Base-by-base conservation (phyloP, 345 rosid genomes). In the Eucalyptus paniculata region DNA sequence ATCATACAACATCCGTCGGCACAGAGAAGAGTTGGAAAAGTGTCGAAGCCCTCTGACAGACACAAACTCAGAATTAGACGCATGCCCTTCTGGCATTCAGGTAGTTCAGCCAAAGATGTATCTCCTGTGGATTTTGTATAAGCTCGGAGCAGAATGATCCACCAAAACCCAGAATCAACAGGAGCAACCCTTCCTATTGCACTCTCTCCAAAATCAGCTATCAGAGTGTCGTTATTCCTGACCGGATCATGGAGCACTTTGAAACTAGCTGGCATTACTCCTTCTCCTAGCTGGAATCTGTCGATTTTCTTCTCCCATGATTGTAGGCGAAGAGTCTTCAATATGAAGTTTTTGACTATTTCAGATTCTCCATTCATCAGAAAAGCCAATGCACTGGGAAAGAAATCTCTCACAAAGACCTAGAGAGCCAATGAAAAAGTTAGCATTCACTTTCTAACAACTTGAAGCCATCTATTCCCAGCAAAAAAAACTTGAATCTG, bases 1-100 rank as follows among this genome's bases (percentile, higher is more conserved):
- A 97, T 96, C 99, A 97, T 97, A 93, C 98, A 94, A 94, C 99
- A 97, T 87, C 99, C 99, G 90, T 97, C 99, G 45, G 99, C 98
- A 65, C 99, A 97, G 51, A 97, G 96, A 93, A 96, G 99, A 81
- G 99, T 97, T 34, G 99, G 99, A 90, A 97, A 97, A 18, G 99
- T 97, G 89, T 97, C 98, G 80, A 96, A 97, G n/a, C 99, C 99
- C 90, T 97, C 99, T 4, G 98, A 95, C 44, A 97, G 94, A 89
- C 99, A 97, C 86, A 97, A 89, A 91, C 97, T 95, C 86, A 97
- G 91, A 91, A 97, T 97, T 34, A 97, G 94, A 58, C 98, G 98
- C 94, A 97, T 97, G 80, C 99, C 99, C 96, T 97, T 97, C 92
- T 97, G 99, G 93, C 98, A 95, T 90, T 97, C 99, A 54, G 99